phyloP scores from a whole-genome alignment of 2,329 filamentous ascomycete species.

The Paracorniculantispora psalliotae region DNA sequence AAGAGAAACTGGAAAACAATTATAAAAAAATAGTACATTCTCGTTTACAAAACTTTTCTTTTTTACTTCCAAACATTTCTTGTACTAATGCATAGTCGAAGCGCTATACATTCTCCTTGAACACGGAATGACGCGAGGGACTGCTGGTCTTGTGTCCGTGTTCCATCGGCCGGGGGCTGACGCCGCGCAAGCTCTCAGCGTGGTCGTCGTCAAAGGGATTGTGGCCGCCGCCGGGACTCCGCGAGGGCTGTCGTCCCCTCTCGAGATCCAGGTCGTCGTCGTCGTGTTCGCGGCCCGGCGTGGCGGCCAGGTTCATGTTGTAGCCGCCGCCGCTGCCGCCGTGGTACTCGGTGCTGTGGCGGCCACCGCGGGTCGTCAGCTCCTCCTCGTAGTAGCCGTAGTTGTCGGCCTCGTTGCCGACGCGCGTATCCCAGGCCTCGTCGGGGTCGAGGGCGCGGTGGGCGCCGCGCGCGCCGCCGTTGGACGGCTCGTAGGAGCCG shows the following conservation, averaged over 20 bases:
- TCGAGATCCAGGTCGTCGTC: slow-evolving; percentile 20
- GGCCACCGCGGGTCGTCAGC: slow-evolving; percentile 36
- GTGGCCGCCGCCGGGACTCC: slow-evolving; percentile 37
- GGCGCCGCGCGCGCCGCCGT: slow-evolving; percentile 42
- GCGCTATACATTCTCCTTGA: slow-evolving; percentile 60
- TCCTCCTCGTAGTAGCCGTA: slow-evolving; percentile 70
- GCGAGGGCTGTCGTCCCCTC: slow-evolving; percentile 35
- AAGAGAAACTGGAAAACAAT: not conserved
- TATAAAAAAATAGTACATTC: not conserved
- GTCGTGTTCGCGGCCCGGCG: slow-evolving; percentile 28
- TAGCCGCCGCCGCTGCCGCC: slow-evolving; percentile 40
- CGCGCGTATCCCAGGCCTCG: slow-evolving; percentile 78
- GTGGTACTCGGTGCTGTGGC: slow-evolving; percentile 26
- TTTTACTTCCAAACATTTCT: slow-evolving; percentile 10
- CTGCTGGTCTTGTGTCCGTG: slow-evolving; percentile 31
- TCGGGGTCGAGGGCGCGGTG: slow-evolving; percentile 73
- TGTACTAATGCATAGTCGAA: not conserved
- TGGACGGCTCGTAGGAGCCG: slow-evolving; percentile 63
- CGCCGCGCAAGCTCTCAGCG: slow-evolving; percentile 61
- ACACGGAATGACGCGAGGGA: slow-evolving; percentile 51
- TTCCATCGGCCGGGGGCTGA: slow-evolving; percentile 71
- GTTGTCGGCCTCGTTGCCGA: slow-evolving; percentile 66
- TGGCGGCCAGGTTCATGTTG: slow-evolving; percentile 43
- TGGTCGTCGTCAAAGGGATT: slow-evolving; percentile 69
- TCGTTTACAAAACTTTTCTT: not conserved